Percentiles rank a stretch among this genome's conserved stretches.
Evolutionary conservation across 1,284 basidiomycete species (phyloP).

Genomic region (Singerocomus rubriflavus): DNA sequence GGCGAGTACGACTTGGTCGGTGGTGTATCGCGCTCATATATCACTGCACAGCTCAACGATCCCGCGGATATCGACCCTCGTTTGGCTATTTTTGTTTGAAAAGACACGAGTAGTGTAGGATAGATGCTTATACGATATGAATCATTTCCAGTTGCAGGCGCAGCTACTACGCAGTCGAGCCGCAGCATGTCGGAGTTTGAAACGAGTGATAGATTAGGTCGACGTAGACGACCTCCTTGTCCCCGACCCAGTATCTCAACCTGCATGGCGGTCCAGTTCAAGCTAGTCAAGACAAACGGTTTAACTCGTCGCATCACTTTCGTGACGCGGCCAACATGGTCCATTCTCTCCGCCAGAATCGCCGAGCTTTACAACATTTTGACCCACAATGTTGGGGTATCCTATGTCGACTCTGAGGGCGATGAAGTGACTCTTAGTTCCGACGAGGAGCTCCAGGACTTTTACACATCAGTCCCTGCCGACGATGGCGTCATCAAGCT

Average conservation of each 20-base stretch:
- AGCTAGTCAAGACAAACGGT: conserved; percentile 48
- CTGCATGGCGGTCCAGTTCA: conserved; percentile 51
- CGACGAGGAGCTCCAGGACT: conserved; percentile 55
- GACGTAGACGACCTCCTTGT: background rate
- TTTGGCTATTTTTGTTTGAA: conserved; percentile 65
- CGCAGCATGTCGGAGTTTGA: conserved; percentile 45
- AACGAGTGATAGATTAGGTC: conserved; percentile 24
- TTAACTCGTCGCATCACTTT: conserved; percentile 61
- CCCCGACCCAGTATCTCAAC: conserved; percentile 14
- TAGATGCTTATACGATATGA: conserved; percentile 5
- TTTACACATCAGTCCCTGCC: conserved; percentile 23
- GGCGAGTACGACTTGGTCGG: conserved; percentile 34
- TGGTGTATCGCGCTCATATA: conserved; percentile 4
- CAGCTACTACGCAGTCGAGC: conserved; percentile 4
- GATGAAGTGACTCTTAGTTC: conserved; percentile 73
- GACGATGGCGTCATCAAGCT: conserved; percentile 47
- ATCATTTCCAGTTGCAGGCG: background rate
- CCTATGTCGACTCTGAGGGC: conserved; percentile 65
- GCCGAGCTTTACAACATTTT: conserved; percentile 56
- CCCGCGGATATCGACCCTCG: conserved; percentile 63
- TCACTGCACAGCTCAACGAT: conserved; percentile 56
- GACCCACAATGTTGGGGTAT: conserved; percentile 53
- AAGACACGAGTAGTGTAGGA: background rate
- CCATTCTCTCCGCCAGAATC: conserved; percentile 52
- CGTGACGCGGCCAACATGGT: conserved; percentile 50